A percentile compares a stretch with the other conserved stretches of the same genome.
Conservation (phyloP, 1,284 basidiomycete species). For the Rhizoctonia solani region DNA sequence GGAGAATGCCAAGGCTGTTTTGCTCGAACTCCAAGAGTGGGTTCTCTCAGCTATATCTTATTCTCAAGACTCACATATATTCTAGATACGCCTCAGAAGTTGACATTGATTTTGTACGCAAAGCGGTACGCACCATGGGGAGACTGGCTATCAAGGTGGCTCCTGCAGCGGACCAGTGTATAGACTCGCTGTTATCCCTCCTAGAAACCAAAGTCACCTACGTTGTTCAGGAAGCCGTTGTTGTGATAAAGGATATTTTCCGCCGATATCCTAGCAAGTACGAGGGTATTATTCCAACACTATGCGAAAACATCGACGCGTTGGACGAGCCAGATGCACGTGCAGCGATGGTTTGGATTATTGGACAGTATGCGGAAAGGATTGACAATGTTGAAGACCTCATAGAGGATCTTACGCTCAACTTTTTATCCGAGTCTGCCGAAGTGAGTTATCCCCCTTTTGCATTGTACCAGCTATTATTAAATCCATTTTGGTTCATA, state of each 20-base stretch:
- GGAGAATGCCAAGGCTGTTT: slow-evolving; percentile 87
- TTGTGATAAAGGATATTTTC: slow-evolving; percentile 99
- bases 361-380: slow-evolving; percentile 94
- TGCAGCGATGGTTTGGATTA: slow-evolving; percentile 97
- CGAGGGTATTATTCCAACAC: slow-evolving; percentile 89
- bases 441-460: slow-evolving; percentile 59
- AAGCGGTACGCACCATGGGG: slow-evolving; percentile 95
- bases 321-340: slow-evolving; percentile 97
- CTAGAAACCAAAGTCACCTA: slow-evolving; percentile 95
- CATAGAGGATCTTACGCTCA: slow-evolving; percentile 88
- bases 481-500: slow-evolving; percentile 44
- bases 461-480: background rate
- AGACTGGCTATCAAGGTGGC: slow-evolving; percentile 97
- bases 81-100: slow-evolving; percentile 95
- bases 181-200: slow-evolving; percentile 81
- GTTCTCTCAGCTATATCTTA: slow-evolving; percentile 42
- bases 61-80: slow-evolving; percentile 22
- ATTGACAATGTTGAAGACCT: slow-evolving; percentile 97
- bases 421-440: slow-evolving; percentile 90
- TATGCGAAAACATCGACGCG: slow-evolving; percentile 90
- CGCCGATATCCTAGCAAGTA: slow-evolving; percentile 96
- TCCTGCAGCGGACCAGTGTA: slow-evolving; percentile 85
- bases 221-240: slow-evolving; percentile 96
- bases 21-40: slow-evolving; percentile 93
- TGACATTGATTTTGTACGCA: slow-evolving; percentile 96